Evolutionary conservation across 1,139 yeast genomes (phyloP), one percentile per base, ranked within the genome.

Genomic region (Sporopachydermia cereana): DNA sequence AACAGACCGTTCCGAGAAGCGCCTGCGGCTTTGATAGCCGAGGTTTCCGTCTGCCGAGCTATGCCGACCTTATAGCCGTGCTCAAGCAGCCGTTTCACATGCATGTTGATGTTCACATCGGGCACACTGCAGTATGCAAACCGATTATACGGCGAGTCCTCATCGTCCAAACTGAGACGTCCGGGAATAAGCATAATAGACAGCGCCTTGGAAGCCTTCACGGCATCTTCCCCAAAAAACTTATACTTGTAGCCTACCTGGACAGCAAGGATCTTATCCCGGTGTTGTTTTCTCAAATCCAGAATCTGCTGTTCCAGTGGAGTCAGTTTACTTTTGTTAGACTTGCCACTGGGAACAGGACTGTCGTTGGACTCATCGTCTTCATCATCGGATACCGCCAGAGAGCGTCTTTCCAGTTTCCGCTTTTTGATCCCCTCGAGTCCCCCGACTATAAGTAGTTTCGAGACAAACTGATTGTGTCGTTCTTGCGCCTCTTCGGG

Each of bases 171-270:
- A 3, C 74, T 64, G 36, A 73, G 55, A 53, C 77, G 74, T 0
- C 93, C 89, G 0, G 84, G 81, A 1, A 85, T 71, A 24, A 81
- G 66, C 77, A 80, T 80, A 45, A 84, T 81, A 50, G 83, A 80
- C 36, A 86, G 62, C 14, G 81, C 69, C 44, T 68, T 63, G 7
- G 95, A 72, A 0, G 81, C 95, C 2, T 66, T 67, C 17, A 66
- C 68, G 0, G 97, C 97, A 63, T 89, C 96, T 46, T 77, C 72
- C 0, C 95, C 96, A 58, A 77, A 86, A 48, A 88, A 79, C 56
- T 84, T 84, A 64, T 79, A 91, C 60, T 86, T 86, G 63, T 91
- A 91, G 0, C 98, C 98, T 5, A 84, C 93, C 57, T 91, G 93
- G 22, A 91, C 71, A 0, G 91, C 78, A 4, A 91, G 66, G 1